Conservation (phyloP, 805 yeast genomes). For the Middelhovenomyces tepae region DNA sequence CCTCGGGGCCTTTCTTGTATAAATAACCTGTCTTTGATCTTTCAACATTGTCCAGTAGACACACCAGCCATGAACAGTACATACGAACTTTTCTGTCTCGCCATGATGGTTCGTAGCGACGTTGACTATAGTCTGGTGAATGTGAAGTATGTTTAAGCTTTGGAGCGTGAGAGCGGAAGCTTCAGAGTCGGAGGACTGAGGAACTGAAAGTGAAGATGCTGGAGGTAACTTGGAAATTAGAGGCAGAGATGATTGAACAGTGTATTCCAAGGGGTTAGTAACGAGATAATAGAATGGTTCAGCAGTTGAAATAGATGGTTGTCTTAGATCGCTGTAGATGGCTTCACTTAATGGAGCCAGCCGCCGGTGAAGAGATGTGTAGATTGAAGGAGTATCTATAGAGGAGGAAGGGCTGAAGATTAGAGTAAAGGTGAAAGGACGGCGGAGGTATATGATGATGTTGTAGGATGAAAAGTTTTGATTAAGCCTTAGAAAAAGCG, state of each 20-base stretch:
- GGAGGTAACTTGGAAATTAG: conserved; percentile 14
- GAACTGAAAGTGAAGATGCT: conserved; percentile 7
- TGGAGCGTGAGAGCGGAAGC: conserved; percentile 4
- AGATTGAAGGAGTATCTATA: conserved; percentile 5
- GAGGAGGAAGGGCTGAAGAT: conserved; percentile 8
- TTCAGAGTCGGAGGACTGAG: conserved; percentile 11
- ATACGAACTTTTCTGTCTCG: conserved; percentile 17
- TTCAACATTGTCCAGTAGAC: conserved; percentile 19
- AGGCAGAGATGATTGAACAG: conserved; percentile 18
- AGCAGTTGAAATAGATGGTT: conserved; percentile 1
- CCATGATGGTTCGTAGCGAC: conserved; percentile 4
- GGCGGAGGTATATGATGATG: conserved; percentile 18
- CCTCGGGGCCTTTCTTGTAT: conserved; percentile 17
- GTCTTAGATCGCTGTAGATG: conserved; percentile 13
- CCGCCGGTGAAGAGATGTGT: conserved; percentile 16
- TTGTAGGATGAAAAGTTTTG: conserved; percentile 2
- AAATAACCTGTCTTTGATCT: conserved; percentile 15
- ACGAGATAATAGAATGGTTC: conserved; percentile 18
- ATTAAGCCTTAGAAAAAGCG: not conserved
- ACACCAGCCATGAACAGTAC: conserved; percentile 23
- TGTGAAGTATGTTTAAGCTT: conserved; percentile 15
- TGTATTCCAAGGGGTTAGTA: conserved; percentile 7
- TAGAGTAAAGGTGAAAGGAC: conserved; percentile 19
- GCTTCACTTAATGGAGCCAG: conserved; percentile 22
- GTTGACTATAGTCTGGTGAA: conserved; percentile 13